Evolutionary conservation across 768 basidiomycete species (phyloP).

Genomic region (Macrocybe gigantea): DNA sequence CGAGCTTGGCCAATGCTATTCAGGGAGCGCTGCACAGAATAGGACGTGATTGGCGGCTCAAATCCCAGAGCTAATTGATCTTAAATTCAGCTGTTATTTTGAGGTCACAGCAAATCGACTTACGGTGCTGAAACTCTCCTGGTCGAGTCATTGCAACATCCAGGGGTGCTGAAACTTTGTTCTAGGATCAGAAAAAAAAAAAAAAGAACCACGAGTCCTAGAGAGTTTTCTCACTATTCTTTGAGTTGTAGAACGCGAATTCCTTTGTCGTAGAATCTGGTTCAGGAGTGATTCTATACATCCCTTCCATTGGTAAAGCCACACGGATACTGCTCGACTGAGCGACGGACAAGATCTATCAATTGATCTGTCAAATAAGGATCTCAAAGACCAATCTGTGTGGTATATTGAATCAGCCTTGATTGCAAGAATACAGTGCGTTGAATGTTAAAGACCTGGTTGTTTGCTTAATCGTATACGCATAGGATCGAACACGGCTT

Average conservation of each 20-base stretch:
- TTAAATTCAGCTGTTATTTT: background rate
- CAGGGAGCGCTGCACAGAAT: slow-evolving; percentile 66
- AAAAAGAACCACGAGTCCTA: too few relatives aligned
- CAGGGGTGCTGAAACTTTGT: slow-evolving; percentile 37
- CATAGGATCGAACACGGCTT: slow-evolving; percentile 77
- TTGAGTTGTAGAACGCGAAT: too few relatives aligned
- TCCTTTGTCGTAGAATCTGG: slow-evolving; percentile 17
- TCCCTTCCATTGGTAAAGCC: slow-evolving; percentile 32
- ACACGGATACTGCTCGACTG: slow-evolving; percentile 50
- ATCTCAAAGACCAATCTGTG: slow-evolving; percentile 69
- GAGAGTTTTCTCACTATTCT: too few relatives aligned
- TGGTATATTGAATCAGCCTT: slow-evolving; percentile 4
- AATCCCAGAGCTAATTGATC: slow-evolving; percentile 28
- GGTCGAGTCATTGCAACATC: slow-evolving; percentile 57
- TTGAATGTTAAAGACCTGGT: slow-evolving; percentile 41
- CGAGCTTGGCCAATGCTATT: slow-evolving; percentile 70
- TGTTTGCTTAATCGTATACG: slow-evolving; percentile 41
- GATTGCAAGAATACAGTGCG: background rate
- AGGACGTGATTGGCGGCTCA: slow-evolving; percentile 36
- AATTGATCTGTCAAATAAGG: slow-evolving; percentile 63
- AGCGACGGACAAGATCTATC: slow-evolving; percentile 64
- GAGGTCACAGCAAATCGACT: slow-evolving; percentile 14
- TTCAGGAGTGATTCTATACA: slow-evolving; percentile 48
- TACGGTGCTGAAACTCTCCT: slow-evolving; percentile 59
- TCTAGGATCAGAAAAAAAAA: too few relatives aligned